Evolutionary conservation across 768 basidiomycete species (phyloP).

Genomic region (Bullera alba): DNA sequence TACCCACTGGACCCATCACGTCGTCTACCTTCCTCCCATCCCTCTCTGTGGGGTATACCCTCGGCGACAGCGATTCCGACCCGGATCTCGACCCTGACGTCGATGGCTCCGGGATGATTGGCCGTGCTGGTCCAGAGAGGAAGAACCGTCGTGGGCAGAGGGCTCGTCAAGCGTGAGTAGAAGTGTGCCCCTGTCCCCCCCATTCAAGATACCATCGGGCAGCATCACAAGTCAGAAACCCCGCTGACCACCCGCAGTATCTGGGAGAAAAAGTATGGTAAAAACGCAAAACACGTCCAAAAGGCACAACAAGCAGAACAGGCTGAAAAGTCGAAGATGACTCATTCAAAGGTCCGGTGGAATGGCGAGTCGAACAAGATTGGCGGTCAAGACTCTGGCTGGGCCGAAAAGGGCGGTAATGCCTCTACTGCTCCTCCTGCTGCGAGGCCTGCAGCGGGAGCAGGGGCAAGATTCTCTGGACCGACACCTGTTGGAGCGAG

Average conservation of each 20-base stretch:
- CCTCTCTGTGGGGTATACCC: constrained; percentile 74
- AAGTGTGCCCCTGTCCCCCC: not conserved
- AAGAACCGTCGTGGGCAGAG: constrained; percentile 90
- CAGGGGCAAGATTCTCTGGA: not conserved
- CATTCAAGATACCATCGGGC: not conserved
- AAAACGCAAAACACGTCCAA: constrained; percentile 83
- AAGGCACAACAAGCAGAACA: constrained; percentile 49
- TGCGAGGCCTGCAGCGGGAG: not conserved
- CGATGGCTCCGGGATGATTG: constrained; percentile 52
- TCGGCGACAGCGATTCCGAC: constrained; percentile 72
- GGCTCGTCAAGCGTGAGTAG: constrained; percentile 83
- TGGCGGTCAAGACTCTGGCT: not conserved
- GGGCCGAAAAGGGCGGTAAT: constrained; percentile 1
- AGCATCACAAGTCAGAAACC: not conserved
- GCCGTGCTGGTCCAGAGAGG: constrained; percentile 49
- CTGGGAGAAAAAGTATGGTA: constrained; percentile 96
- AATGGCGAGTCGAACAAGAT: not conserved
- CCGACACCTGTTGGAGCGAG: not conserved
- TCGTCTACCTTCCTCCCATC: constrained; percentile 75
- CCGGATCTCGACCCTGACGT: constrained; percentile 59
- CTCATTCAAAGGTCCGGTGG: not conserved
- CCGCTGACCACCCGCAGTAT: constrained; percentile 71
- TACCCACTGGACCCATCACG: constrained; percentile 45
- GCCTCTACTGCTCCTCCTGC: not conserved
- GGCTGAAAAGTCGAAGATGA: not conserved